Conservation (phyloP, 2,329 filamentous ascomycete genomes). For the Colletotrichum abscissum region DNA sequence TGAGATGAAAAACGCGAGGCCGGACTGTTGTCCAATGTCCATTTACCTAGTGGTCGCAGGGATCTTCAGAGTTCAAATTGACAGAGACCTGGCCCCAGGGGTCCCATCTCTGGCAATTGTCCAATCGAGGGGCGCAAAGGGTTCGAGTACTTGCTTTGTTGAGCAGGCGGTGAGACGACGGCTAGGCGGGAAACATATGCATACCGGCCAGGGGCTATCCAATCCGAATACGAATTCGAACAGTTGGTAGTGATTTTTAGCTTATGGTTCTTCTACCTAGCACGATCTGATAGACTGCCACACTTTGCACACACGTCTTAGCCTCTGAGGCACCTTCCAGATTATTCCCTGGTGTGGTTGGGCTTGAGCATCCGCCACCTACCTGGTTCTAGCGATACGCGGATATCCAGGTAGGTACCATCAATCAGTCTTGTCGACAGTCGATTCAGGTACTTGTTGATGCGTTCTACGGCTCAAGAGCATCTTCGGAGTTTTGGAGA, state of each 20-base stretch:
- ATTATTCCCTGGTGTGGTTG: not conserved
- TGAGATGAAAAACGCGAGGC: not conserved
- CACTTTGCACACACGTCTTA: not conserved
- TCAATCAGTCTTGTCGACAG: not conserved
- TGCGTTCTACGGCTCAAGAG: not conserved
- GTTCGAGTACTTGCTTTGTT: not conserved
- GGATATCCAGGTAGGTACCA: not conserved
- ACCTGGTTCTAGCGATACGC: not conserved
- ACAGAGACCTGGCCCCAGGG: not conserved
- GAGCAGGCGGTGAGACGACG: slow-evolving; percentile 15
- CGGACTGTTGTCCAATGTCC: not conserved
- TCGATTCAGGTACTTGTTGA: not conserved
- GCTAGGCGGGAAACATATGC: not conserved
- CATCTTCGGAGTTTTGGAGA: no score
- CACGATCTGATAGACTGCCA: no score
- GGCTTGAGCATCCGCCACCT: not conserved
- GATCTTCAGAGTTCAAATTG: not conserved
- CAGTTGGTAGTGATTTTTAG: not conserved
- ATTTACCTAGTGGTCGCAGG: not conserved
- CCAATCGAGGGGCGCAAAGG: not conserved
- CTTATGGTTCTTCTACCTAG: no score
- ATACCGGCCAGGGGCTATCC: not conserved
- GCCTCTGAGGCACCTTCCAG: not conserved
- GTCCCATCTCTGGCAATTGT: not conserved
- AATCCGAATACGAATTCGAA: slow-evolving; percentile 33